Conservation (phyloP, 2,329 filamentous ascomycete genomes). For the Pseudopithomyces maydicus region DNA sequence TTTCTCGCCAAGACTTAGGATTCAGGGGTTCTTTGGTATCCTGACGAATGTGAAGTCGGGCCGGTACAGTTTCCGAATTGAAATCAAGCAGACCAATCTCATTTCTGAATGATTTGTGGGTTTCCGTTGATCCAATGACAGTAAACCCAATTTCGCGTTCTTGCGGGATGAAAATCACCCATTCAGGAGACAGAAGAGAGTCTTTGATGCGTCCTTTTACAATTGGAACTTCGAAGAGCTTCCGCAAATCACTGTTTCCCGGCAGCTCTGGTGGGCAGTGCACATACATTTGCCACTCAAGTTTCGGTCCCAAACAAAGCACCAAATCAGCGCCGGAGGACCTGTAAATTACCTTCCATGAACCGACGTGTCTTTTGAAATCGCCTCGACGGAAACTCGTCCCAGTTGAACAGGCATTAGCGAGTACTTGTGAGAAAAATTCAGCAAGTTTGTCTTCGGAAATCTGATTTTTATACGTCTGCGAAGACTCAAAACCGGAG, state of each 20-base stretch:
- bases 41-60: slow-evolving; percentile 49
- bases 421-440: slow-evolving; percentile 13
- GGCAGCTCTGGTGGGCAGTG: slow-evolving; percentile 47
- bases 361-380: slow-evolving; percentile 31
- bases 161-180: slow-evolving; percentile 29
- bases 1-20: neutral
- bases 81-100: slow-evolving; percentile 45
- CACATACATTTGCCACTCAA: slow-evolving; percentile 54
- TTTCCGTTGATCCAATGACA: slow-evolving; percentile 23
- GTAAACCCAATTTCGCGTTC: slow-evolving; percentile 12
- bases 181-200: slow-evolving; percentile 23
- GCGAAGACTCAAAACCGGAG: neutral
- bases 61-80: slow-evolving; percentile 51
- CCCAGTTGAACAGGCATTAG: slow-evolving; percentile 11
- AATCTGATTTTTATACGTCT: neutral
- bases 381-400: slow-evolving; percentile 20
- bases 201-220: slow-evolving; percentile 19
- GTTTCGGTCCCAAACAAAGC: slow-evolving; percentile 43
- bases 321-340: slow-evolving; percentile 47
- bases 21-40: slow-evolving; percentile 17
- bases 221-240: slow-evolving; percentile 42
- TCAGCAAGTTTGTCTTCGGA: neutral
- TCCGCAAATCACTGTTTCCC: slow-evolving; percentile 47
- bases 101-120: slow-evolving; percentile 43
- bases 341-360: slow-evolving; percentile 52